Percentiles rank a stretch among this genome's conserved stretches.
Conservation (phyloP, 2,329 filamentous ascomycete genomes). For the Phialophora expanda region DNA sequence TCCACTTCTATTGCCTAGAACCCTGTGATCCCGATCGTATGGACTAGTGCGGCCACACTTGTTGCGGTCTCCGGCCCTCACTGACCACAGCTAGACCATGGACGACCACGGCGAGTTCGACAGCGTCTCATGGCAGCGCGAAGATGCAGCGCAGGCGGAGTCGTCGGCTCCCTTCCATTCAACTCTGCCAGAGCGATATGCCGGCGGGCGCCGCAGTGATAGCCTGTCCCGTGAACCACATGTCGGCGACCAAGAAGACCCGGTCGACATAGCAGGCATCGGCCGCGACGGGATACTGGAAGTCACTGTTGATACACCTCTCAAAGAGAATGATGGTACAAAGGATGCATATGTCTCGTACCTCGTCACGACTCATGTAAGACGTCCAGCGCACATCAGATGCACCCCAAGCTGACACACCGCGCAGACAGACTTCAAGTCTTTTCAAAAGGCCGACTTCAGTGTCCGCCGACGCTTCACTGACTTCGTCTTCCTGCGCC, state of each 20-base stretch:
- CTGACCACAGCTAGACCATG: slow-evolving; percentile 42
- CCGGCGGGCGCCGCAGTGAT: slow-evolving; percentile 54
- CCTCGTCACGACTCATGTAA: slow-evolving; percentile 84
- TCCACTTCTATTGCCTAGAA: neutral
- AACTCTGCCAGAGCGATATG: slow-evolving; percentile 42
- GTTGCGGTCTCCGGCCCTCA: neutral
- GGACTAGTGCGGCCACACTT: neutral
- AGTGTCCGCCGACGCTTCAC: slow-evolving; percentile 89
- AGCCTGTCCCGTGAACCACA: slow-evolving; percentile 53
- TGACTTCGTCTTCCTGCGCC: slow-evolving; percentile 96
- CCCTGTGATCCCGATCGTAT: neutral
- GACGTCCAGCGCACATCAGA: slow-evolving; percentile 39
- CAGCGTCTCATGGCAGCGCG: slow-evolving; percentile 77
- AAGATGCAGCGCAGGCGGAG: slow-evolving; percentile 56
- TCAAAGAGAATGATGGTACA: slow-evolving; percentile 95
- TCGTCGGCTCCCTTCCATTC: slow-evolving; percentile 43
- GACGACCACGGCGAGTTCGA: slow-evolving; percentile 73
- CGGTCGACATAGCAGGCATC: slow-evolving; percentile 66
- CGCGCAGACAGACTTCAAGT: slow-evolving; percentile 83
- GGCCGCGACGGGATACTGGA: slow-evolving; percentile 77
- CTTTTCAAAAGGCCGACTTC: slow-evolving; percentile 82
- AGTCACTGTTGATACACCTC: slow-evolving; percentile 79
- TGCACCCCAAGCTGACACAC: slow-evolving; percentile 16
- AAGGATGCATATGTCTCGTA: slow-evolving; percentile 98
- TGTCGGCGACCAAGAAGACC: slow-evolving; percentile 57